phyloP scores from a whole-genome alignment of 2,329 filamentous ascomycete genomes.

The Hyphodiscus sp. region DNA sequence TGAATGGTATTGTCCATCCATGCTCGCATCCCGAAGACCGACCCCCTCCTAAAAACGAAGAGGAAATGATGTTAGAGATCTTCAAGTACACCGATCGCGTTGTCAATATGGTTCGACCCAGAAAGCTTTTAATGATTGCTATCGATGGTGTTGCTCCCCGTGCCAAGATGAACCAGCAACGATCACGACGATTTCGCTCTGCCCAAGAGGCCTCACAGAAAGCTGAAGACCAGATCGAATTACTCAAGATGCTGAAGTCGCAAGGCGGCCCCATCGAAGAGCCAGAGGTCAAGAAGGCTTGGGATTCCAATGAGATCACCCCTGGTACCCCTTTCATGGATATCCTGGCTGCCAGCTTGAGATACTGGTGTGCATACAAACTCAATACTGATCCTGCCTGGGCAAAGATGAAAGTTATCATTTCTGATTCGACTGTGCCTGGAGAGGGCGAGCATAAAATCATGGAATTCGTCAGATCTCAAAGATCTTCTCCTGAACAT shows the following conservation, averaged over 20 bases:
- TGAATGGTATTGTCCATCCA: slow-evolving; percentile 99
- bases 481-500: slow-evolving; percentile 82
- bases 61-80: slow-evolving; percentile 98
- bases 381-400: slow-evolving; percentile 94
- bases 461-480: slow-evolving; percentile 95
- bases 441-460: slow-evolving; percentile 99
- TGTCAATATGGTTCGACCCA: slow-evolving; percentile 95
- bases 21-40: slow-evolving; percentile 96
- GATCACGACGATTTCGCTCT: slow-evolving; percentile 88
- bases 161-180: slow-evolving; percentile 99
- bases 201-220: slow-evolving; percentile 94
- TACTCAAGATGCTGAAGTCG: slow-evolving; percentile 75
- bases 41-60: slow-evolving; percentile 85
- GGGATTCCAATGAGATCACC: slow-evolving; percentile 83
- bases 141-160: slow-evolving; percentile 96
- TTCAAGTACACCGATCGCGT: slow-evolving; percentile 99
- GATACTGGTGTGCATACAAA: slow-evolving; percentile 98
- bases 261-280: slow-evolving; percentile 60
- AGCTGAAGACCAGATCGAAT: slow-evolving; percentile 82
- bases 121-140: slow-evolving; percentile 95
- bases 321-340: slow-evolving; percentile 99
- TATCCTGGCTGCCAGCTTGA: slow-evolving; percentile 78
- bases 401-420: slow-evolving; percentile 95
- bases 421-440: slow-evolving; percentile 95
- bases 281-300: slow-evolving; percentile 75